A percentile compares a stretch with the other conserved stretches of the same genome.
phyloP scores from a whole-genome alignment of 2,329 filamentous ascomycete genomes.

The Phialophora macrospora region DNA sequence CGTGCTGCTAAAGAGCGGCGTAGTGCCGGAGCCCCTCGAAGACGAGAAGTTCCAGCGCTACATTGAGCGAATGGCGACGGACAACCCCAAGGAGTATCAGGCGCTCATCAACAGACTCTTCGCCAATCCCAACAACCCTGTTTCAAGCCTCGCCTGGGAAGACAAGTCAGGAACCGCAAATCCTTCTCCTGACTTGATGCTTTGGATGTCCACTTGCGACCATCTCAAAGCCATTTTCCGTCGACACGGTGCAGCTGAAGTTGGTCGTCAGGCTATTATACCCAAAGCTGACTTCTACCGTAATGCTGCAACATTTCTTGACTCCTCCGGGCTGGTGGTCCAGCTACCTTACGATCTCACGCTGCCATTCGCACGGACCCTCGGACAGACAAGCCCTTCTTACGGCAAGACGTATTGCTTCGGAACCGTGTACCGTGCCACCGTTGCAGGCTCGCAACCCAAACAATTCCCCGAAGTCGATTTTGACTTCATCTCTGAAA shows the following conservation, averaged over 20 bases:
- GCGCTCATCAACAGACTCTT: conserved; percentile 30
- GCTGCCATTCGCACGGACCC: conserved; percentile 80
- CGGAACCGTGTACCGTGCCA: conserved; percentile 77
- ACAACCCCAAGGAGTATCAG: conserved; percentile 72
- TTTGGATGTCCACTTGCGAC: conserved; percentile 75
- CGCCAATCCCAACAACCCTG: conserved; percentile 29
- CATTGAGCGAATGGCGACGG: conserved; percentile 78
- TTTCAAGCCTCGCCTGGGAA: conserved; percentile 37
- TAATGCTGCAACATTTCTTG: conserved; percentile 75
- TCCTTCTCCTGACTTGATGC: conserved; percentile 62
- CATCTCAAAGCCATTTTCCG: conserved; percentile 79
- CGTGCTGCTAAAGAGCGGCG: conserved; percentile 82
- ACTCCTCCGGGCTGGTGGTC: conserved; percentile 76
- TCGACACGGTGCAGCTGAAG: conserved; percentile 85
- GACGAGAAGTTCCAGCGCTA: conserved; percentile 87
- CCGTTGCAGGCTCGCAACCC: conserved; percentile 77
- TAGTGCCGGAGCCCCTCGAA: conserved; percentile 88
- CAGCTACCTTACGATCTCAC: conserved; percentile 95
- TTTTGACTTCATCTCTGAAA: conserved; percentile 90
- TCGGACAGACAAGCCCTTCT: conserved; percentile 69
- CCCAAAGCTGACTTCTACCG: conserved; percentile 81
- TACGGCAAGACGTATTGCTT: conserved; percentile 83
- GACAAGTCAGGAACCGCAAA: conserved; percentile 31
- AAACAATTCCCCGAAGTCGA: conserved; percentile 85
- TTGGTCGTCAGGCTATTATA: conserved; percentile 74